phyloP scores from a whole-genome alignment of 768 basidiomycete species.

The Auricularia sp. region DNA sequence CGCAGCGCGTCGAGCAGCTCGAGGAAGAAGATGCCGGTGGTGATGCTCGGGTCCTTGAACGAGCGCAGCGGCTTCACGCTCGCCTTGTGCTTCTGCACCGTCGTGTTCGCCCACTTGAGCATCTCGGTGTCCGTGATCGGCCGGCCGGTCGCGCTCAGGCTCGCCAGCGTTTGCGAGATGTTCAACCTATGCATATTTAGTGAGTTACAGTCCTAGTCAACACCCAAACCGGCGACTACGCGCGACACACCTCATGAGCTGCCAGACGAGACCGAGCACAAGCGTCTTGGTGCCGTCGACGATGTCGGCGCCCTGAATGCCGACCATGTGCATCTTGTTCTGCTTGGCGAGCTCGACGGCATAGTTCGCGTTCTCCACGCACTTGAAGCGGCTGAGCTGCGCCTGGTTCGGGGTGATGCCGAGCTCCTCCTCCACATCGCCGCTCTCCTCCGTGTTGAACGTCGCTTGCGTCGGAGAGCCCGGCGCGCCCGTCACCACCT shows the following conservation, averaged over 20 bases:
- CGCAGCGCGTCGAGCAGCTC: slow-evolving; percentile 84
- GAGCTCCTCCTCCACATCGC: slow-evolving; percentile 55
- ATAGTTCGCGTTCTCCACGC: slow-evolving; percentile 98
- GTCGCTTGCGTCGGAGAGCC: slow-evolving; percentile 24
- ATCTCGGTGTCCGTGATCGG: slow-evolving; percentile 90
- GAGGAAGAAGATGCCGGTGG: slow-evolving; percentile 86
- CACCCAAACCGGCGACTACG: background rate
- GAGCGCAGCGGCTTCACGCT: slow-evolving; percentile 62
- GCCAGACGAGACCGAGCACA: slow-evolving; percentile 95
- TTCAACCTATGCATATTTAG: slow-evolving; percentile 34
- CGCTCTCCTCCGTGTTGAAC: slow-evolving; percentile 35
- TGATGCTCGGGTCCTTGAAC: slow-evolving; percentile 88
- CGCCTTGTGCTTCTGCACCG: slow-evolving; percentile 62
- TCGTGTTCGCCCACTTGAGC: slow-evolving; percentile 91
- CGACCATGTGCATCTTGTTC: slow-evolving; percentile 90
- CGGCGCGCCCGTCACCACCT: slow-evolving; percentile 39
- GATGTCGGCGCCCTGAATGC: slow-evolving; percentile 96
- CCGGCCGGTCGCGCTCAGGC: slow-evolving; percentile 59
- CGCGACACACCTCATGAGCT: slow-evolving; percentile 72
- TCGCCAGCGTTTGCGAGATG: slow-evolving; percentile 81
- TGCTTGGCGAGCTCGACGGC: slow-evolving; percentile 85
- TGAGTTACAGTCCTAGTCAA: slow-evolving; percentile 9
- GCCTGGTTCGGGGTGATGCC: slow-evolving; percentile 78
- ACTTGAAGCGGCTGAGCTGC: slow-evolving; percentile 88
- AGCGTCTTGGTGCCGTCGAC: slow-evolving; percentile 89